These are phyloP conservation scores for Iris pallida DNA, from an alignment of 116 monocot genomes.

Conservation along the genomic window DNA sequence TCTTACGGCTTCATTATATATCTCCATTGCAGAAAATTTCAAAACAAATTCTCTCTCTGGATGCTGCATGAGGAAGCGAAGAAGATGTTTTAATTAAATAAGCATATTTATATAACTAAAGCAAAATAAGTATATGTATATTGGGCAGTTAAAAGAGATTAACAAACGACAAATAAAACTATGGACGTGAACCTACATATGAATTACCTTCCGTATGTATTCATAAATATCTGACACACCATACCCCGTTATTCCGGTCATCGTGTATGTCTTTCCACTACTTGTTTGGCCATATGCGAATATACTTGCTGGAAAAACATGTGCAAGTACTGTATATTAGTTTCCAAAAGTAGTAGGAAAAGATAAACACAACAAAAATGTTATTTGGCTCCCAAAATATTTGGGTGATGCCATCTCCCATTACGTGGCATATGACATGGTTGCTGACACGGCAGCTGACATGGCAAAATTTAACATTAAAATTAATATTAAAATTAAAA, in stretches of 20 bases:
- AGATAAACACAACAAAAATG: neutral
- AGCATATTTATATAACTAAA: neutral
- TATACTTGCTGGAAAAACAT: slow-evolving; percentile 62
- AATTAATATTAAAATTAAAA: too few species aligned
- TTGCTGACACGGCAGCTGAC: too few species aligned
- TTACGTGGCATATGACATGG: too few species aligned
- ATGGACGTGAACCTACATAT: neutral
- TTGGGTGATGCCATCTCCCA: neutral
- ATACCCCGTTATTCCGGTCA: slow-evolving; percentile 82
- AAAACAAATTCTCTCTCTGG: slow-evolving; percentile 67
- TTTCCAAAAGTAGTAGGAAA: too few species aligned
- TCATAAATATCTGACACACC: slow-evolving; percentile 76
- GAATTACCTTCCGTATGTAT: slow-evolving; percentile 62
- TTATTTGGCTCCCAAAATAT: neutral
- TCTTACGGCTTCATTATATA: slow-evolving; percentile 91
- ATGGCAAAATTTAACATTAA: too few species aligned
- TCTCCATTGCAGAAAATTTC: slow-evolving; percentile 92
- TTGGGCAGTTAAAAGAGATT: neutral
- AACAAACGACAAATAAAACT: neutral
- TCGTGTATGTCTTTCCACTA: slow-evolving; percentile 97
- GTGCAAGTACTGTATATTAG: too few species aligned
- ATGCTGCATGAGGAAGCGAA: slow-evolving; percentile 41
- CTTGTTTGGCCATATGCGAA: slow-evolving; percentile 99
- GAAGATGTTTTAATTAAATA: neutral
- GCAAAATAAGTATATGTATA: neutral